A percentile compares a stretch with the other conserved stretches of the same genome.
phyloP scores from a whole-genome alignment of 148 eudicot species.

The Arbutus unedo region DNA sequence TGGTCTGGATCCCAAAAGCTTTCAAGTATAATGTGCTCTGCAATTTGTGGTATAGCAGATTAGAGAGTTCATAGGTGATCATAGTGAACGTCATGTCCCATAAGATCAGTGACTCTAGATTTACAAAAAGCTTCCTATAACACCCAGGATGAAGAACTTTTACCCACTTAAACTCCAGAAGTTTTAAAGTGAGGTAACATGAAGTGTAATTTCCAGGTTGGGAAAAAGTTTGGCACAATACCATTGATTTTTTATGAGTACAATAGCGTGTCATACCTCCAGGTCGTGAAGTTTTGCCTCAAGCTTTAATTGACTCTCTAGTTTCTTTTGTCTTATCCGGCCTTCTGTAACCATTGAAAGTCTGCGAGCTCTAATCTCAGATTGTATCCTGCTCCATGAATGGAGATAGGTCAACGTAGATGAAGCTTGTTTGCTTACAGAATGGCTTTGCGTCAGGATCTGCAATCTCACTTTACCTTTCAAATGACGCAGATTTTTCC shows the following conservation, averaged over 20 bases:
- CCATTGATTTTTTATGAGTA: background rate
- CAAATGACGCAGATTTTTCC: conserved; percentile 49
- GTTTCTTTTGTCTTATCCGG: conserved; percentile 67
- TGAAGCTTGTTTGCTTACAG: conserved; percentile 57
- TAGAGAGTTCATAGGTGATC: background rate
- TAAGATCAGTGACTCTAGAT: background rate
- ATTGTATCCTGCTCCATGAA: conserved; percentile 72
- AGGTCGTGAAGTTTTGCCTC: conserved; percentile 81
- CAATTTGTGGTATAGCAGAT: background rate
- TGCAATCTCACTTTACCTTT: conserved; percentile 65
- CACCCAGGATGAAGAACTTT: background rate
- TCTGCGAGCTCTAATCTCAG: conserved; percentile 72
- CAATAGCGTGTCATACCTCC: conserved; percentile 42
- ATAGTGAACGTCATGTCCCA: background rate
- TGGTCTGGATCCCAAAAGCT: background rate
- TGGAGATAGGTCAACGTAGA: conserved; percentile 69
- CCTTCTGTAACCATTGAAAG: conserved; percentile 70
- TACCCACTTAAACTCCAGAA: background rate
- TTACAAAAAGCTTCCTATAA: background rate
- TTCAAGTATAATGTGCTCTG: background rate
- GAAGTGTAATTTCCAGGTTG: background rate
- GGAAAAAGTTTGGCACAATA: background rate
- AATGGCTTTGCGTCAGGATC: conserved; percentile 40
- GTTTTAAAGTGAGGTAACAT: background rate
- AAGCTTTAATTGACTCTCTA: conserved; percentile 80